Evolutionary conservation across 1,139 yeast genomes (phyloP).

Genomic region (Debaryomyces psychrophilus): DNA sequence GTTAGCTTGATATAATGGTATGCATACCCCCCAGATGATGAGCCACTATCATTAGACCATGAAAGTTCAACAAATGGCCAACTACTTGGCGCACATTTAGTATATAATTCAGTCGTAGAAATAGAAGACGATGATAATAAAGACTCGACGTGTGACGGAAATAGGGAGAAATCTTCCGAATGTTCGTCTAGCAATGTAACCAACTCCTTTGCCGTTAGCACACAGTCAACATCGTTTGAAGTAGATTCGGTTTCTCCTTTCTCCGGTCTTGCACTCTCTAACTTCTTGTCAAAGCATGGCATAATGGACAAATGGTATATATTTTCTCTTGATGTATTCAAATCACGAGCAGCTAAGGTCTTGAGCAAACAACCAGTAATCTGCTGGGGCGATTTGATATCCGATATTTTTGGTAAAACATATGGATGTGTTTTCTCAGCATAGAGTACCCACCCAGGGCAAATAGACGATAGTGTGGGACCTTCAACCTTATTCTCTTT

Average conservation of each 20-base stretch:
- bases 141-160: slow-evolving; percentile 20
- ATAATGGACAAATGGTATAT: slow-evolving; percentile 83
- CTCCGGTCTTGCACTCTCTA: slow-evolving; percentile 91
- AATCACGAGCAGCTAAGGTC: slow-evolving; percentile 49
- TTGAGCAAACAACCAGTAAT: slow-evolving; percentile 83
- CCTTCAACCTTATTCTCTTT: slow-evolving; percentile 23
- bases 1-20: slow-evolving; percentile 54
- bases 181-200: slow-evolving; percentile 67
- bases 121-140: slow-evolving; percentile 13
- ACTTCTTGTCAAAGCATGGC: slow-evolving; percentile 97
- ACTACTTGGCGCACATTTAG: slow-evolving; percentile 46
- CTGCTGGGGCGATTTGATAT: slow-evolving; percentile 89
- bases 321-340: slow-evolving; percentile 34
- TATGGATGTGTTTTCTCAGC: slow-evolving; percentile 96
- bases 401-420: slow-evolving; percentile 61
- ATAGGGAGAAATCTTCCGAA: slow-evolving; percentile 26
- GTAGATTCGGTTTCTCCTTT: slow-evolving; percentile 27
- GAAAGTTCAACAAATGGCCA: slow-evolving; percentile 63
- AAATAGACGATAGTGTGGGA: slow-evolving; percentile 66
- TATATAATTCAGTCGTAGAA: slow-evolving; percentile 30
- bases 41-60: slow-evolving; percentile 78
- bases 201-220: slow-evolving; percentile 86
- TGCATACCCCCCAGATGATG: slow-evolving; percentile 91
- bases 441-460: slow-evolving; percentile 97
- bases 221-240: slow-evolving; percentile 82